Percentiles rank a stretch among this genome's conserved stretches.
Evolutionary conservation across 345 rosid species (phyloP).

Genomic region (Balakata baccata): DNA sequence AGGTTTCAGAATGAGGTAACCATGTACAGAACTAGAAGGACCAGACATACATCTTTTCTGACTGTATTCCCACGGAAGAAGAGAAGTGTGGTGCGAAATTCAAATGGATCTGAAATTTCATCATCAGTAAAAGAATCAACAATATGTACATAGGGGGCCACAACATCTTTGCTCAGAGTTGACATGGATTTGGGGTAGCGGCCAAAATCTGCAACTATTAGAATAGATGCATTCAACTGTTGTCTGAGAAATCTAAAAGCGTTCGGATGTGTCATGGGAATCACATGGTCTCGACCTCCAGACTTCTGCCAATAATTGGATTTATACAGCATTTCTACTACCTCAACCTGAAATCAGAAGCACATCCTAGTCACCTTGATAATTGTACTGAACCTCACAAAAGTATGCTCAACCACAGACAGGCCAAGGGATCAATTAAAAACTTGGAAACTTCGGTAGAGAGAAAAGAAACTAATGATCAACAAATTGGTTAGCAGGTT

Average conservation of each 20-base stretch:
- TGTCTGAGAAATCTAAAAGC: conserved; percentile 92
- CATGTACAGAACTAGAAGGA: neutral
- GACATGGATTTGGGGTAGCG: conserved; percentile 70
- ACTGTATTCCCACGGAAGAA: conserved; percentile 87
- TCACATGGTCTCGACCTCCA: conserved; percentile 88
- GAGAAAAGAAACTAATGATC: neutral
- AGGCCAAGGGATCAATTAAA: neutral
- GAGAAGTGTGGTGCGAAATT: conserved; percentile 67
- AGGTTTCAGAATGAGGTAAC: conserved; percentile 7
- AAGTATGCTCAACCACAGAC: neutral
- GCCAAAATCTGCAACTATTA: conserved; percentile 87
- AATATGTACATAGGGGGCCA: conserved; percentile 87
- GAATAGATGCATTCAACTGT: conserved; percentile 78
- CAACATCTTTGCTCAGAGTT: conserved; percentile 78
- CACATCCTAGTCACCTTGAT: conserved; percentile 10
- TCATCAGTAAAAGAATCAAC: conserved; percentile 69
- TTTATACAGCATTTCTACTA: conserved; percentile 55
- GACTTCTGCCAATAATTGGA: conserved; percentile 92
- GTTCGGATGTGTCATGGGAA: conserved; percentile 99
- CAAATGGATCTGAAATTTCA: conserved; percentile 56
- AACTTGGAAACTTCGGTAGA: neutral
- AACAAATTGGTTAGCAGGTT: neutral
- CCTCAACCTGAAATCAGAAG: conserved; percentile 62
- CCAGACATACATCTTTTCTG: conserved; percentile 71
- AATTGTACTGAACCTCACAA: neutral